Evolutionary conservation across 805 yeast species (phyloP), one percentile per base, ranked within the genome.

Genomic region (Candida wancherniae): DNA sequence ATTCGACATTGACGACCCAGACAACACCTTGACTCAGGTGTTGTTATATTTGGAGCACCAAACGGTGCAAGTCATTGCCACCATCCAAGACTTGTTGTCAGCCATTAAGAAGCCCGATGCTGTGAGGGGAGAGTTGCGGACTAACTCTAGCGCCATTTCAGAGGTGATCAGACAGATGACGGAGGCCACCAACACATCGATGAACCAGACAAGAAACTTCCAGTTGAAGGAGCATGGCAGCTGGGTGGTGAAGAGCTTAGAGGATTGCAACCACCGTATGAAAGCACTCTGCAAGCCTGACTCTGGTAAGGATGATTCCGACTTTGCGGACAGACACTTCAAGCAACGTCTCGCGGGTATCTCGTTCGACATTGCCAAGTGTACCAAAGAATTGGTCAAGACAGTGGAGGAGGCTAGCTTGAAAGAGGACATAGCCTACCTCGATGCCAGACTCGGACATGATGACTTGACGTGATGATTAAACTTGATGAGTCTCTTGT

Each of bases 331-430:
- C 52, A 82, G 84, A 55, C 83, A 83, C 47, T 81, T 86, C 63
- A 85, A 85, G 58, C 97, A 90, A 58, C 75, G 97, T 50, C 73
- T 90, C 43, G 97, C 97, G 0, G 97, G 97, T 2, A 82, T 88
- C 45, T 90, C 95, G 17, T 90, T 87, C 62, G 97, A 90, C 55
- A 84, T 90, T 61, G 97, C 97, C 15, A 87, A 90, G 58, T 83
- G 94, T 56, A 90, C 97, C 4, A 90, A 88, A 57, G 97, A 90
- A 57, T 71, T 90, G 51, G 97, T 90, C 13, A 88, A 88, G 62
- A 84, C 95, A 1, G 96, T 90, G 4, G 97, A 90, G 55, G 97
- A 88, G 53, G 95, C 95, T 15, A 82, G 88, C 50, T 64, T 88
- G 48, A 81, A 81, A 49, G 88, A 82, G 44, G 95, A 87, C 48